Evolutionary conservation across 805 yeast species (phyloP).

Genomic region (Maudiozyma turicensis): DNA sequence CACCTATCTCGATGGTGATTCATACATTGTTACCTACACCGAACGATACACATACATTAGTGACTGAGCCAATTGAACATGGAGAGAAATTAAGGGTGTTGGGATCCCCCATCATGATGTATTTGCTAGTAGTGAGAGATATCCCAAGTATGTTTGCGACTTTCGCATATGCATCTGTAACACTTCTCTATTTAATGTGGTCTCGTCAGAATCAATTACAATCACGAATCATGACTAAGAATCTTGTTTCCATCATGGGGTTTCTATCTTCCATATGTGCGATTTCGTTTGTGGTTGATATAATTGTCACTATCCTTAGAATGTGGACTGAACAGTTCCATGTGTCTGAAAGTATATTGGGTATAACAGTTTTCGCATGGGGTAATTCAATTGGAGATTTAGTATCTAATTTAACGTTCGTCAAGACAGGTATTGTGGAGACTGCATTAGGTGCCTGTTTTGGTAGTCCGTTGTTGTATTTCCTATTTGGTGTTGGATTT

Average conservation of each 20-base stretch:
- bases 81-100: slow-evolving; percentile 4
- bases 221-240: not conserved
- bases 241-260: slow-evolving; percentile 39
- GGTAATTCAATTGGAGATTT: slow-evolving; percentile 92
- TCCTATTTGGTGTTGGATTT: slow-evolving; percentile 71
- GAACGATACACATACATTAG: not conserved
- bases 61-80: not conserved
- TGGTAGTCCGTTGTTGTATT: slow-evolving; percentile 80
- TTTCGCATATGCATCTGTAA: not conserved
- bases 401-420: slow-evolving; percentile 72
- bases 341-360: slow-evolving; percentile 71
- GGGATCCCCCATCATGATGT: slow-evolving; percentile 4
- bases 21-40: slow-evolving; percentile 13
- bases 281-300: slow-evolving; percentile 38
- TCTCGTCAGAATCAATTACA: not conserved
- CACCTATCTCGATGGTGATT: slow-evolving; percentile 15
- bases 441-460: slow-evolving; percentile 95
- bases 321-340: slow-evolving; percentile 49
- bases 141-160: not conserved
- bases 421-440: slow-evolving; percentile 69
- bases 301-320: slow-evolving; percentile 52
- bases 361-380: slow-evolving; percentile 79
- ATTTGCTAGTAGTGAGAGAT: not conserved
- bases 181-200: not conserved
- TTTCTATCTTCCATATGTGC: slow-evolving; percentile 58